These are phyloP conservation scores for Teratosphaeria viscida DNA, from an alignment of 2,329 filamentous ascomycete species.

Conservation along the genomic window DNA sequence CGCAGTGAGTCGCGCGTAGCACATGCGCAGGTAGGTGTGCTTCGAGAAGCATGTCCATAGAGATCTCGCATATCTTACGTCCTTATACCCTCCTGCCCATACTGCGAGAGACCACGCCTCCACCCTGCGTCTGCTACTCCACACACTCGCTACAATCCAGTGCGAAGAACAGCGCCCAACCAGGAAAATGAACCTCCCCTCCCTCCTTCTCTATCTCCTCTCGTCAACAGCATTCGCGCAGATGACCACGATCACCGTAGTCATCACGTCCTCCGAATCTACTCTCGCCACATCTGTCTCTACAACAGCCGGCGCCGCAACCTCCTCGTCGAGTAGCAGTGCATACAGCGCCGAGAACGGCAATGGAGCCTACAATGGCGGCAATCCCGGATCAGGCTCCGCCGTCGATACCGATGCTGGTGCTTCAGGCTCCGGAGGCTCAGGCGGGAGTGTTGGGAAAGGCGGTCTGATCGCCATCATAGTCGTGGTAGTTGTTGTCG, in stretches of 20 bases:
- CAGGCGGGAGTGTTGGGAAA: slow-evolving; percentile 51
- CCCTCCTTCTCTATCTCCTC: neutral
- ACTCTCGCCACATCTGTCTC: neutral
- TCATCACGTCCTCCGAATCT: neutral
- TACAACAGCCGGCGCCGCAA: neutral
- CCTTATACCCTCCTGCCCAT: neutral
- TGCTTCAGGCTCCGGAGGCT: slow-evolving; percentile 49
- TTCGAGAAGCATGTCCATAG: neutral
- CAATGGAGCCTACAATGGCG: neutral
- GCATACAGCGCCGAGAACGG: neutral
- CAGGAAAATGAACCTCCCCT: neutral
- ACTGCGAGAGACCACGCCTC: neutral
- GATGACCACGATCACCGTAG: neutral
- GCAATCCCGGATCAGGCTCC: neutral
- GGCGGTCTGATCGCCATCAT: slow-evolving; percentile 66
- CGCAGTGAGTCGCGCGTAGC: neutral
- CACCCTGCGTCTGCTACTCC: neutral
- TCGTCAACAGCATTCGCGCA: neutral
- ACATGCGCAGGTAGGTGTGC: neutral
- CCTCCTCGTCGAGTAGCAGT: neutral
- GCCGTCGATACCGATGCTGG: slow-evolving; percentile 40
- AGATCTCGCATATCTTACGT: neutral
- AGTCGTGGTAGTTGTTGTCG: slow-evolving; percentile 56
- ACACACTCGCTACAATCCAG: neutral
- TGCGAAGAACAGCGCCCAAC: neutral